phyloP scores from a whole-genome alignment of 176 grass and related monocot genomes.

The Avena eriantha region DNA sequence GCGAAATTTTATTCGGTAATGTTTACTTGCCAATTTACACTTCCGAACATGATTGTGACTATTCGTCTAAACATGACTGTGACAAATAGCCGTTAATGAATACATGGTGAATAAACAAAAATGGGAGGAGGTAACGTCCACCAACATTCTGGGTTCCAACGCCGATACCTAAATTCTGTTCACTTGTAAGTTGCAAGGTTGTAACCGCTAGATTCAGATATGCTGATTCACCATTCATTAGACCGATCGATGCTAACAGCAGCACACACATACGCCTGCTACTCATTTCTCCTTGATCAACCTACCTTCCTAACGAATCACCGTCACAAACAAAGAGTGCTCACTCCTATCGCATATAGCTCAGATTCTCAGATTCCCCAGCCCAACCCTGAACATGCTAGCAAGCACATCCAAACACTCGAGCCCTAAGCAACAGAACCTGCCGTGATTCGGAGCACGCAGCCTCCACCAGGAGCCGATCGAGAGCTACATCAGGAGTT shows the following conservation, averaged over 20 bases:
- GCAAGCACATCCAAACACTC: background rate
- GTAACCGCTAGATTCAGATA: constrained; percentile 15
- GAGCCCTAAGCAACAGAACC: constrained; percentile 25
- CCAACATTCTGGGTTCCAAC: background rate
- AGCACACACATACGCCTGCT: background rate
- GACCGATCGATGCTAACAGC: background rate
- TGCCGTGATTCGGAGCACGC: background rate
- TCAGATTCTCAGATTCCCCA: constrained; percentile 32
- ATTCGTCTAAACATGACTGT: no score
- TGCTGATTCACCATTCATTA: background rate
- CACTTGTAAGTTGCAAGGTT: background rate
- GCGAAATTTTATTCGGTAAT: background rate
- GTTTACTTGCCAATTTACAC: constrained; percentile 10
- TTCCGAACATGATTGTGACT: background rate
- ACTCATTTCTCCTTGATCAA: background rate
- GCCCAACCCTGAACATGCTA: background rate
- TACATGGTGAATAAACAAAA: background rate
- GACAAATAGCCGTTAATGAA: background rate
- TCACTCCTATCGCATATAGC: background rate
- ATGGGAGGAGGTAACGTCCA: background rate
- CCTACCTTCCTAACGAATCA: background rate
- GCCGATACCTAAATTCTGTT: constrained; percentile 5
- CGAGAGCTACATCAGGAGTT: constrained; percentile 18
- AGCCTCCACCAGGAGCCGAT: background rate
- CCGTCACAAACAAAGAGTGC: constrained; percentile 6